phyloP scores from a whole-genome alignment of 306 rosid genomes.

The cucumber (Cucumis sativus) region Cucumber_9930_V3 NC_026659.2:501001-501500 shows the following conservation, averaged over 20 bases:
- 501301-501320: not conserved
- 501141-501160: not conserved
- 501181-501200: not conserved
- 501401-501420: not conserved
- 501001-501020: not conserved
- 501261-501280: not conserved
- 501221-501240: not conserved
- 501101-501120: conserved; percentile 5
- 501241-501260: not conserved
- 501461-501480: not conserved
- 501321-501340: not conserved
- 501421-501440: not conserved
- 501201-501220: not conserved
- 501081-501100: conserved; percentile 7
- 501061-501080: not conserved
- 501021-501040: not conserved
- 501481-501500: not conserved
- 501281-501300: not conserved
- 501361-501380: not conserved
- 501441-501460: not conserved
- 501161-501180: not conserved
- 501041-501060: not conserved
- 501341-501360: not conserved
- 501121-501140: conserved; percentile 6
- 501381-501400: not conserved